Percentiles rank a stretch among this genome's conserved stretches.
Conservation (phyloP, 202 grass and related monocot species). For the Musa balbisiana region DNA sequence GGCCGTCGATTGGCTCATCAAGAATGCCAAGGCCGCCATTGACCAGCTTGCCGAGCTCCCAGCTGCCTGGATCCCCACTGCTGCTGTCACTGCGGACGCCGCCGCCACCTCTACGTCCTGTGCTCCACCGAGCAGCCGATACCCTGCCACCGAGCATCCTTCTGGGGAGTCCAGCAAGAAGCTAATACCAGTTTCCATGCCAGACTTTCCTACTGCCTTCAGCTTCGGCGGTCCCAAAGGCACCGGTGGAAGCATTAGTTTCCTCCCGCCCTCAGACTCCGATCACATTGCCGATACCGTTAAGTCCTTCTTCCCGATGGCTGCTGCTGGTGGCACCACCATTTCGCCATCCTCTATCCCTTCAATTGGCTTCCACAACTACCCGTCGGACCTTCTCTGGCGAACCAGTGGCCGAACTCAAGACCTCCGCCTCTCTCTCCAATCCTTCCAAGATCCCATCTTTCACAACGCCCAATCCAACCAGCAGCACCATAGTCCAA, state of each 20-base stretch:
- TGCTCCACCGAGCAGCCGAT: constrained; percentile 5
- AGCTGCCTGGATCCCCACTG: constrained; percentile 47
- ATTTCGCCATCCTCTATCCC: constrained; percentile 40
- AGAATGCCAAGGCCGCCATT: constrained; percentile 35
- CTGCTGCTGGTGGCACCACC: constrained; percentile 29
- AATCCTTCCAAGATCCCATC: constrained; percentile 61
- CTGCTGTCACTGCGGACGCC: constrained; percentile 13
- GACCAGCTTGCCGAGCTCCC: constrained; percentile 76
- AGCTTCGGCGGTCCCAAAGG: background rate
- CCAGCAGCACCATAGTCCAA: constrained; percentile 30
- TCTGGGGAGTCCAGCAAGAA: background rate
- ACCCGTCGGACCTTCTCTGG: constrained; percentile 52
- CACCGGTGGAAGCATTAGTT: background rate
- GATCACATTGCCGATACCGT: constrained; percentile 16
- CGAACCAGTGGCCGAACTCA: constrained; percentile 56
- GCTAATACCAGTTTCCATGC: background rate
- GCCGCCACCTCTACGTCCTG: constrained; percentile 30
- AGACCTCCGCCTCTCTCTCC: constrained; percentile 83
- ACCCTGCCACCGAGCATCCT: background rate
- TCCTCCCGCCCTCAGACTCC: constrained; percentile 18
- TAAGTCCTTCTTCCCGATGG: constrained; percentile 43
- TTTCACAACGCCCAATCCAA: constrained; percentile 27
- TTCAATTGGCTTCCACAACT: constrained; percentile 72
- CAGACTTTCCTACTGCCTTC: background rate
- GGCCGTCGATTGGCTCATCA: constrained; percentile 29